Conservation (phyloP, 2,329 filamentous ascomycete species). For the Pochonia chlamydosporia region DNA sequence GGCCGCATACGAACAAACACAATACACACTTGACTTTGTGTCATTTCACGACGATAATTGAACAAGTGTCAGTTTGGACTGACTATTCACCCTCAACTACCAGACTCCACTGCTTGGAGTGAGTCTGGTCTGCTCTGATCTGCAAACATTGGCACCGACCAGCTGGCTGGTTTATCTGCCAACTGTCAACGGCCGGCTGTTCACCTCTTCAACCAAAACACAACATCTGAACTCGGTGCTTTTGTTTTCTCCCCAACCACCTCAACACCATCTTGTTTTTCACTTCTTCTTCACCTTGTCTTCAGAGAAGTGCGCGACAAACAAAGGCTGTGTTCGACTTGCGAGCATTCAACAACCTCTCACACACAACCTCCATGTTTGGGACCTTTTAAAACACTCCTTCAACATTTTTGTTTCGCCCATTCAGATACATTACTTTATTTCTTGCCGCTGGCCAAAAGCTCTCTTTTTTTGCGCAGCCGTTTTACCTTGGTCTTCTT, state of each 20-base stretch:
- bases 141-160: conserved; percentile 2
- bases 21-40: too few relatives aligned
- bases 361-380: neutral
- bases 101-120: too few relatives aligned
- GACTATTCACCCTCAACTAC: too few relatives aligned
- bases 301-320: neutral
- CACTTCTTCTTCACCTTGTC: neutral
- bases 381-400: neutral
- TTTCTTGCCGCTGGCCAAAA: neutral
- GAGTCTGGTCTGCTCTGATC: neutral
- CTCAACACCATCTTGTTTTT: neutral
- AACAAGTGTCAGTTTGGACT: too few relatives aligned
- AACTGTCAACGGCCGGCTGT: conserved; percentile 2
- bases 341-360: neutral
- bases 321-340: neutral
- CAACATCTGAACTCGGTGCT: neutral
- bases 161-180: conserved; percentile 9
- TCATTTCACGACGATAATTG: too few relatives aligned
- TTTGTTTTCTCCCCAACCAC: neutral
- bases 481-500: neutral
- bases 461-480: neutral
- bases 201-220: neutral
- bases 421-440: neutral
- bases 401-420: neutral
- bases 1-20: too few relatives aligned